Conservation (phyloP, 1,284 basidiomycete species). For the Trichosporon sp. region DNA sequence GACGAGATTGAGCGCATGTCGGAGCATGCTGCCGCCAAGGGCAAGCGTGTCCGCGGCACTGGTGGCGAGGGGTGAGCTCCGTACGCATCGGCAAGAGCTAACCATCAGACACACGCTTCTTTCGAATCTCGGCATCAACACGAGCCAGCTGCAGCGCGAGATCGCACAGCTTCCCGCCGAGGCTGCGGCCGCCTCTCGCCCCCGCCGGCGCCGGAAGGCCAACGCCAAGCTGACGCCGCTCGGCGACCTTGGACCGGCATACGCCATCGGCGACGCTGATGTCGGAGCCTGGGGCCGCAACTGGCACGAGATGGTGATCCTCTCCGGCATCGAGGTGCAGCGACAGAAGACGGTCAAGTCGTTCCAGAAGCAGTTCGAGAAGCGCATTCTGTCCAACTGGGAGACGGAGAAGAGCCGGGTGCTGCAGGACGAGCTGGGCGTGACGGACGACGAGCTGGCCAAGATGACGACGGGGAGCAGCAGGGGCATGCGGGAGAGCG, state of each 20-base stretch:
- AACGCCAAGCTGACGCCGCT: constrained; percentile 21
- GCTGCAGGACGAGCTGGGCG: constrained; percentile 44
- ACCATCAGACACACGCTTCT: constrained; percentile 32
- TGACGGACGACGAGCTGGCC: constrained; percentile 43
- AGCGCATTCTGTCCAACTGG: constrained; percentile 40
- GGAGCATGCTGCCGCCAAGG: constrained; percentile 32
- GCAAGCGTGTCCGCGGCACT: constrained; percentile 27
- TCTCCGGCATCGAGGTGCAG: constrained; percentile 43
- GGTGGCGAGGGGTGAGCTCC: constrained; percentile 38
- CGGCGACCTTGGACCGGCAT: constrained; percentile 29
- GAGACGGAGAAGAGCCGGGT: constrained; percentile 40
- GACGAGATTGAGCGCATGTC: constrained; percentile 46
- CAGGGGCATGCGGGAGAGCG: constrained; percentile 14
- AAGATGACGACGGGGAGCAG: constrained; percentile 16
- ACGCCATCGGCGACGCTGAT: constrained; percentile 33
- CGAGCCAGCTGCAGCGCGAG: constrained; percentile 38
- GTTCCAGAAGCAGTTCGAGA: constrained; percentile 44
- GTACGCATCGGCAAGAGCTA: neutral
- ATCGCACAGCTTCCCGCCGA: constrained; percentile 34
- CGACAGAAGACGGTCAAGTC: constrained; percentile 41
- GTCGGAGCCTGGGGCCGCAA: constrained; percentile 43
- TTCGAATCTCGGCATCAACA: constrained; percentile 45
- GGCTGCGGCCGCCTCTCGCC: constrained; percentile 11
- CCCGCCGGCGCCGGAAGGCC: constrained; percentile 20
- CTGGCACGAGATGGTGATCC: constrained; percentile 46